Percentiles rank a stretch among this genome's conserved stretches.
Evolutionary conservation across 1,284 basidiomycete species (phyloP).

Genomic region (Ceratobasidium sp.): DNA sequence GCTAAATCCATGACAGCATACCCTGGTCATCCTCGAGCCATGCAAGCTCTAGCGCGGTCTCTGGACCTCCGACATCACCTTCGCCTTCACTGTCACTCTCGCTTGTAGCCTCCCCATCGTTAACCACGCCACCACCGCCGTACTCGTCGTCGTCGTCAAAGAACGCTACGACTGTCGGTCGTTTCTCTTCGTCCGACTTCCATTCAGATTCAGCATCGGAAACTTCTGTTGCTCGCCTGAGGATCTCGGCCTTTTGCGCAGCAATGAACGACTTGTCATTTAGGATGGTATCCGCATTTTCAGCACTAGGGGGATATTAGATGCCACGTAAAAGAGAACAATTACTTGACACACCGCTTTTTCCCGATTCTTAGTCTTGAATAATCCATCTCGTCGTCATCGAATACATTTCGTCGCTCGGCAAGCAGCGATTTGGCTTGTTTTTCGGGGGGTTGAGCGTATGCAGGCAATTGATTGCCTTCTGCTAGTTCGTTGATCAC

Average conservation of each 20-base stretch:
- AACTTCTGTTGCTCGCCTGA: conserved; percentile 69
- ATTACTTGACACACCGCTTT: conserved; percentile 58
- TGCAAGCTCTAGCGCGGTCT: conserved; percentile 33
- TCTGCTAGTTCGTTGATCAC: conserved; percentile 45
- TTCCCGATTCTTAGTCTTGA: conserved; percentile 68
- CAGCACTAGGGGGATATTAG: conserved; percentile 53
- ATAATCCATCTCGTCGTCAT: conserved; percentile 70
- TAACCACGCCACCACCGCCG: conserved; percentile 45
- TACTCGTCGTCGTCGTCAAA: conserved; percentile 55
- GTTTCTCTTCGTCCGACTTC: conserved; percentile 68
- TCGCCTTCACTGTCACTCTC: conserved; percentile 44
- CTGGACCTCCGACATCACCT: conserved; percentile 43
- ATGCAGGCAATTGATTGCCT: conserved; percentile 30
- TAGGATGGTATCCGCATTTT: conserved; percentile 55
- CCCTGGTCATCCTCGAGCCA: conserved; percentile 42
- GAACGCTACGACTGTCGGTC: conserved; percentile 53
- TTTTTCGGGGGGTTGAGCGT: not conserved
- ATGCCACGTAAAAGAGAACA: too few species aligned
- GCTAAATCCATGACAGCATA: not conserved
- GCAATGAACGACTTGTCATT: conserved; percentile 68
- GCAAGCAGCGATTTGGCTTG: not conserved
- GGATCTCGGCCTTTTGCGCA: conserved; percentile 78
- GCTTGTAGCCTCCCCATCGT: conserved; percentile 46
- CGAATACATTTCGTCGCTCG: conserved; percentile 65
- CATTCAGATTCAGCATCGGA: conserved; percentile 35